phyloP scores from a whole-genome alignment of 495 filamentous ascomycete species.

The Xylaria curta region DNA sequence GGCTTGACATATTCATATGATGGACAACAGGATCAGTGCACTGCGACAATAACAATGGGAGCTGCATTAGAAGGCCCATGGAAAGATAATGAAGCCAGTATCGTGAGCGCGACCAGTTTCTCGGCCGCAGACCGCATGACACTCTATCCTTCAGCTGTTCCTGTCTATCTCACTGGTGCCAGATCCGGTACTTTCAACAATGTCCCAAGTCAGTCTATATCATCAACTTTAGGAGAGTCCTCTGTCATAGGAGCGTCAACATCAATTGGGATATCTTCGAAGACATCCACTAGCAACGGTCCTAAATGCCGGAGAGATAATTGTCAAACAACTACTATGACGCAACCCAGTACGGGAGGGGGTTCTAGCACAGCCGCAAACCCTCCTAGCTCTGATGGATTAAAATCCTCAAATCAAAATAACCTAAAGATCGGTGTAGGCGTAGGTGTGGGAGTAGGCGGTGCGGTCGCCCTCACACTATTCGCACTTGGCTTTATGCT shows the following conservation, averaged over 20 bases:
- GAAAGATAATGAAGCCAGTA: neutral
- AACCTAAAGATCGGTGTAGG: neutral
- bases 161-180: neutral
- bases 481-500: neutral
- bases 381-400: neutral
- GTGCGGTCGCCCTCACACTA: neutral
- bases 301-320: neutral
- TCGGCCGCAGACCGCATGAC: neutral
- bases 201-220: neutral
- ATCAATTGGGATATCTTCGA: neutral
- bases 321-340: neutral
- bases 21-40: neutral
- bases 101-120: neutral
- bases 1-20: conserved; percentile 12
- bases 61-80: neutral
- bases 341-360: neutral
- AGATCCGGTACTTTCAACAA: neutral
- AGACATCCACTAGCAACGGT: neutral
- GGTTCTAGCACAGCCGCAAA: neutral
- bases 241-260: neutral
- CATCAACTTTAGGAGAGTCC: neutral
- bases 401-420: neutral
- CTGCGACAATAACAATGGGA: neutral
- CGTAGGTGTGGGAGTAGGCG: neutral
- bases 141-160: neutral